Conservation (phyloP, 306 rosid genomes). For the Rosa multiflora region DNA sequence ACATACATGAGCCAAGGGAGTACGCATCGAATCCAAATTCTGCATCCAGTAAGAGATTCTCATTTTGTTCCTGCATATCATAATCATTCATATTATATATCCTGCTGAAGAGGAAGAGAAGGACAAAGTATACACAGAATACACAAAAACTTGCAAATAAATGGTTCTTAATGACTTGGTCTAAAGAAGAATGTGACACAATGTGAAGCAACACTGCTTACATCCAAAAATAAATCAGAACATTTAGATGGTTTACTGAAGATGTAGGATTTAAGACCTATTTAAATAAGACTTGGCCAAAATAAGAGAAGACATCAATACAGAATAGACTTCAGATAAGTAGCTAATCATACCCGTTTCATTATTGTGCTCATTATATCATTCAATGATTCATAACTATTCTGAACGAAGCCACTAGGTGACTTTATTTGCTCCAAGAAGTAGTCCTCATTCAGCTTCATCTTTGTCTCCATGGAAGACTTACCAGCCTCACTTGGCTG, state of each 20-base stretch:
- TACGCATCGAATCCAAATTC: slow-evolving; percentile 54
- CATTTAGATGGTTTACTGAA: not conserved
- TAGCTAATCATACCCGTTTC: slow-evolving; percentile 45
- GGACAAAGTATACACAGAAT: not conserved
- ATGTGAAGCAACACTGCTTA: not conserved
- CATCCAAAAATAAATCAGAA: not conserved
- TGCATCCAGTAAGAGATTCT: slow-evolving; percentile 47
- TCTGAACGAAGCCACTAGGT: slow-evolving; percentile 39
- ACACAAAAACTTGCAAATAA: not conserved
- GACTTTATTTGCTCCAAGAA: slow-evolving; percentile 33
- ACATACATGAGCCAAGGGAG: slow-evolving; percentile 58
- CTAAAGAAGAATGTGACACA: not conserved
- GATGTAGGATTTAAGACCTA: not conserved
- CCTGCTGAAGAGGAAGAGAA: slow-evolving; percentile 1
- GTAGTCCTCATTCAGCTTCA: slow-evolving; percentile 39
- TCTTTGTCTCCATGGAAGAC: slow-evolving; percentile 30
- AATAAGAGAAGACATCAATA: not conserved
- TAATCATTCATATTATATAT: slow-evolving; percentile 16
- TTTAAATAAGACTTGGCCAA: not conserved
- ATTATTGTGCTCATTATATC: slow-evolving; percentile 47
- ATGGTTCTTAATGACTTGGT: not conserved
- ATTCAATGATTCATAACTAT: slow-evolving; percentile 44
- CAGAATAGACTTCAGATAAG: not conserved
- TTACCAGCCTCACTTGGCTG: slow-evolving; percentile 28
- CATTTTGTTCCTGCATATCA: slow-evolving; percentile 63